Percentiles rank a stretch among this genome's conserved stretches.
Evolutionary conservation across 208 protist species (phyloP).

Genomic region (Acanthamoeba lenticulata): DNA sequence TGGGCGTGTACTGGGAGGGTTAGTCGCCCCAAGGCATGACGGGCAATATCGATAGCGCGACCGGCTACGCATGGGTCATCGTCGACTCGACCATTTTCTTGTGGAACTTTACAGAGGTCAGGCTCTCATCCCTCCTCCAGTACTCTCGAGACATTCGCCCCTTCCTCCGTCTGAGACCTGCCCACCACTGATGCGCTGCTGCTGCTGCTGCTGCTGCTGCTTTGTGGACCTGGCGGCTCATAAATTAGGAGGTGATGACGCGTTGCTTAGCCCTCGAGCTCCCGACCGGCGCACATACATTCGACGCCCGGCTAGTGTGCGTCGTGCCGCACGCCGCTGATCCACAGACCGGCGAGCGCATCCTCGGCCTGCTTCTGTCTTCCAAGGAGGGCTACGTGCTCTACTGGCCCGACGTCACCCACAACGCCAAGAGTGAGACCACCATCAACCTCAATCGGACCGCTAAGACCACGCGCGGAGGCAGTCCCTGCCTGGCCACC

Average conservation of each 20-base stretch:
- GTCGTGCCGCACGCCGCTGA: background rate
- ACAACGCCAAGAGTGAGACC: constrained; percentile 15
- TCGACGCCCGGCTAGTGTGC: constrained; percentile 11
- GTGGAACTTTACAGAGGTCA: constrained; percentile 25
- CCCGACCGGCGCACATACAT: background rate
- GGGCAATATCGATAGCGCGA: background rate
- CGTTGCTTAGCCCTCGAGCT: background rate
- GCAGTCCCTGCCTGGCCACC: background rate
- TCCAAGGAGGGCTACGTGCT: constrained; percentile 22
- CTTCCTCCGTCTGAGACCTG: background rate
- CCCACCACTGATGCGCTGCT: background rate
- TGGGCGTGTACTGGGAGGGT: background rate
- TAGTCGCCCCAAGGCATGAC: background rate
- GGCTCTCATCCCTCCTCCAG: background rate
- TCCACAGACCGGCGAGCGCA: constrained; percentile 16
- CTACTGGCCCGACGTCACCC: constrained; percentile 21
- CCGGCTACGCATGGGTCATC: constrained; percentile 51
- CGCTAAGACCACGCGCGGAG: background rate
- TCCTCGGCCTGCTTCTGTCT: background rate
- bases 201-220: background rate
- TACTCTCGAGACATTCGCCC: background rate
- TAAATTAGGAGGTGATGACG: background rate
- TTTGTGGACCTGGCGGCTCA: background rate
- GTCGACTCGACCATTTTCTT: constrained; percentile 14
- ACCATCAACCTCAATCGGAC: background rate